Base-by-base conservation (phyloP, 768 basidiomycete species). In the Pleurotus cornucopiae region DNA sequence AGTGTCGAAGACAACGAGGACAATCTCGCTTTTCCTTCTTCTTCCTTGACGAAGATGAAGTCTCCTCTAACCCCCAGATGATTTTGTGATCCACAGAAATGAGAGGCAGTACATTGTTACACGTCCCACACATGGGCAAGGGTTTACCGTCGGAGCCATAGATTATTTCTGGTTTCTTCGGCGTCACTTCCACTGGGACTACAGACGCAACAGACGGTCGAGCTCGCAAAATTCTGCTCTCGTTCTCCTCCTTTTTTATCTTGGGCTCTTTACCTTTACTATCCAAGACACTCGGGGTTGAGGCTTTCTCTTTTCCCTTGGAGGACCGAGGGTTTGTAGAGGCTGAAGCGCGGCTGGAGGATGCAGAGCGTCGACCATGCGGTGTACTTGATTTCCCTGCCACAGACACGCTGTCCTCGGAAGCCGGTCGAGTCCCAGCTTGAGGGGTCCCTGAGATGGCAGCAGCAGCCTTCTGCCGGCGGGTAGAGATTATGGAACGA, bases 1-100 rank as follows among this genome's bases (percentile, higher is more conserved):
- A 80, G 67, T 92, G 90, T 16, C 90, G 86, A 69, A 91, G 77
- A 66, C 90, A 92, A 57, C 90, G 77, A 55, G 88, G 88, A 68
- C 90, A 92, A 25, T 89, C 86, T 58, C 82, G 81, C 58, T 81
- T 80, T 58, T 74, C 74, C 67, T 84, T 85, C 63, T 80, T 84
- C 67, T 80, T 85, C 67, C 73, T 80, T 48, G 53, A 43, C 30
- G 79, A 72, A 54, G 66, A 43, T 37, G 79, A 72, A 54, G 66
- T 73, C 62, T 84, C 82, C 18, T 78, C 76, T 41, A 86, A 72
- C 18, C 88, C 89, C 86, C 88, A 90, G 37, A 90, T 86, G 20
- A 90, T 80, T 67, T 85, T 76, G 41, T 80, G 81, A 68, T 89
- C 86, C 23, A 90, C 84, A 49, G 85, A 80, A 61, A 91, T 91